phyloP scores from a whole-genome alignment of 2,329 filamentous ascomycete species.

The Nectriaceae sp. region DNA sequence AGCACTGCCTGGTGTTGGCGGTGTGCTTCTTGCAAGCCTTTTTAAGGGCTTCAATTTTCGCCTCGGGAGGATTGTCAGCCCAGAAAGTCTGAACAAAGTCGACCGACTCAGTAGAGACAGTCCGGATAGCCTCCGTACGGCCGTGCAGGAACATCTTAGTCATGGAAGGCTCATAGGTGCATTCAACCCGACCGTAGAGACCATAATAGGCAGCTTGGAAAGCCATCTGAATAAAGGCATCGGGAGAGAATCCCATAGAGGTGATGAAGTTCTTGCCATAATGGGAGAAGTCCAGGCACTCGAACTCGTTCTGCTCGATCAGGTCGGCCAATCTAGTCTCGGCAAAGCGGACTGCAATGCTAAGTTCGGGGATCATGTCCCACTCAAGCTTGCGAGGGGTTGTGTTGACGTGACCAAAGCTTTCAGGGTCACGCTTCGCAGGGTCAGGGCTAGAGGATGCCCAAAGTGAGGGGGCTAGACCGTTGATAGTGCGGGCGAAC shows the following conservation, averaged over 20 bases:
- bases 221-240: constrained; percentile 98
- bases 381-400: constrained; percentile 96
- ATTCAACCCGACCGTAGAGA: constrained; percentile 89
- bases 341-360: constrained; percentile 89
- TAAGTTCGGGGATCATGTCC: constrained; percentile 93
- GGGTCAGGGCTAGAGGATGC: constrained; percentile 88
- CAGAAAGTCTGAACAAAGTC: constrained; percentile 93
- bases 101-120: constrained; percentile 80
- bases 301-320: constrained; percentile 95
- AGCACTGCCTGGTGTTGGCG: constrained; percentile 77
- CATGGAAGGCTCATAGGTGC: constrained; percentile 97
- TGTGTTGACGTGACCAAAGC: constrained; percentile 90
- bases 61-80: constrained; percentile 80
- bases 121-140: constrained; percentile 88
- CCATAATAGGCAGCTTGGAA: constrained; percentile 99
- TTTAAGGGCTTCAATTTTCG: constrained; percentile 84
- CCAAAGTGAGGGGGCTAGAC: constrained; percentile 89
- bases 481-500: constrained; percentile 94
- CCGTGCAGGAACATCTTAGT: constrained; percentile 93
- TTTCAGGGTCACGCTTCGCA: constrained; percentile 84
- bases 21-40: constrained; percentile 84
- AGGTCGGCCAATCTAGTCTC: constrained; percentile 92
- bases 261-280: constrained; percentile 99
- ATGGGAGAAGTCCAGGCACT: constrained; percentile 82
- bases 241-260: constrained; percentile 92